A percentile compares a stretch with the other conserved stretches of the same genome.
Conservation (phyloP, 1,284 basidiomycete species). For the Peniophora sp. region DNA sequence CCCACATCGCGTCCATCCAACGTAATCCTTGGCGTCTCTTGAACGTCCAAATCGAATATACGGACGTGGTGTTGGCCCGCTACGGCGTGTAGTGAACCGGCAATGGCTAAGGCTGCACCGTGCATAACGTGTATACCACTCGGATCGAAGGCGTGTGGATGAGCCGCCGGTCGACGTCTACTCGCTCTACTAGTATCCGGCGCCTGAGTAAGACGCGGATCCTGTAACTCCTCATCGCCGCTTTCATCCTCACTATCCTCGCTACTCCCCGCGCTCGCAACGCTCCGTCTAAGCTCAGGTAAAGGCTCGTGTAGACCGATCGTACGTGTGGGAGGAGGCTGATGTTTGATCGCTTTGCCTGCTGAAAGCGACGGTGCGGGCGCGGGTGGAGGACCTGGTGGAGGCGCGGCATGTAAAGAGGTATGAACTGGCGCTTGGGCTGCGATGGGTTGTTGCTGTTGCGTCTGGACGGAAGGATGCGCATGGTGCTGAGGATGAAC, state of each 20-base stretch:
- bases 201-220: conserved; percentile 42
- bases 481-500: too few species aligned
- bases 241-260: conserved; percentile 42
- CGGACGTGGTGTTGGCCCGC: conserved; percentile 55
- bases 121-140: conserved; percentile 50
- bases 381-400: too few species aligned
- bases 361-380: too few species aligned
- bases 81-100: conserved; percentile 58
- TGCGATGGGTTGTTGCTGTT: too few species aligned
- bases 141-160: conserved; percentile 36
- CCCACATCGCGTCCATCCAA: conserved; percentile 59
- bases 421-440: too few species aligned
- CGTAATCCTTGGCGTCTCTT: conserved; percentile 38
- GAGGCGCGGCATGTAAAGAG: too few species aligned
- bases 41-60: conserved; percentile 50
- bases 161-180: conserved; percentile 45
- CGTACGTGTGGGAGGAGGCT: conserved; percentile 65
- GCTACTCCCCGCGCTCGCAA: conserved; percentile 21
- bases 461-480: too few species aligned
- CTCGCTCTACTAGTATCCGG: conserved; percentile 82
- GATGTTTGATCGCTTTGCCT: conserved; percentile 13
- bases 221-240: conserved; percentile 17
- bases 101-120: conserved; percentile 46
- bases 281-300: conserved; percentile 46
- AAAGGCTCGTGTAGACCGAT: conserved; percentile 61